These are phyloP conservation scores for Alternaria dauci DNA, from an alignment of 2,329 filamentous ascomycete species.

Conservation along the genomic window DNA sequence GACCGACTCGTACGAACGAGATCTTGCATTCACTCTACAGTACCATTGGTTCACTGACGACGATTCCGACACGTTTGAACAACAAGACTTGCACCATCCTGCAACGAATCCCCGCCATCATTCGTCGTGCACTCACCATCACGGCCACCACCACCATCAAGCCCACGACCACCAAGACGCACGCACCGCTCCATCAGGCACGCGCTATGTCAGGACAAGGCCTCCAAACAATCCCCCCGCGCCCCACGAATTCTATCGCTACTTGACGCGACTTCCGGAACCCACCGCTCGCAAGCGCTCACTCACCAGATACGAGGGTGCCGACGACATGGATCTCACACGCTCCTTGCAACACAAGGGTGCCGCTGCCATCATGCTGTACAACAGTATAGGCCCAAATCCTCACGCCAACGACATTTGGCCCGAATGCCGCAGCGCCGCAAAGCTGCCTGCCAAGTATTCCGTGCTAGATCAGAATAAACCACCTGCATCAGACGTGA, in stretches of 20 bases:
- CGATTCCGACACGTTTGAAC: conserved; percentile 1
- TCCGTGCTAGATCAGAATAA: conserved; percentile 22
- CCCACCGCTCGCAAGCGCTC: conserved; percentile 25
- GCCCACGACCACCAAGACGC: neutral
- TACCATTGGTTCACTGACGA: conserved; percentile 11
- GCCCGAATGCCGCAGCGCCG: conserved; percentile 42
- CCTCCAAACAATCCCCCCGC: neutral
- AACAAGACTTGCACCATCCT: neutral
- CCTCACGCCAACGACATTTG: conserved; percentile 48
- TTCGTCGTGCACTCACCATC: neutral
- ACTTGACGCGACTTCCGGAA: neutral
- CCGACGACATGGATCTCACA: conserved; percentile 22
- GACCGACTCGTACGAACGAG: conserved; percentile 10
- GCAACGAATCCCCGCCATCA: neutral
- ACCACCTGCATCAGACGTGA: neutral
- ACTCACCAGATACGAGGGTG: conserved; percentile 27
- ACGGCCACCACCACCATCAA: no score
- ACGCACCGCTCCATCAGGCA: neutral
- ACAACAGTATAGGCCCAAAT: conserved; percentile 25
- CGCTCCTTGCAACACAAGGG: conserved; percentile 25
- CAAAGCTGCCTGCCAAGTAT: conserved; percentile 40
- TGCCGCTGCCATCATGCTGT: conserved; percentile 38
- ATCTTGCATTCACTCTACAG: conserved; percentile 22
- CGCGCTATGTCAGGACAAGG: neutral
- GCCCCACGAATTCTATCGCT: neutral